These are phyloP conservation scores for Sporobolomyces roseus DNA, from an alignment of 768 basidiomycete species.

Conservation along the genomic window DNA sequence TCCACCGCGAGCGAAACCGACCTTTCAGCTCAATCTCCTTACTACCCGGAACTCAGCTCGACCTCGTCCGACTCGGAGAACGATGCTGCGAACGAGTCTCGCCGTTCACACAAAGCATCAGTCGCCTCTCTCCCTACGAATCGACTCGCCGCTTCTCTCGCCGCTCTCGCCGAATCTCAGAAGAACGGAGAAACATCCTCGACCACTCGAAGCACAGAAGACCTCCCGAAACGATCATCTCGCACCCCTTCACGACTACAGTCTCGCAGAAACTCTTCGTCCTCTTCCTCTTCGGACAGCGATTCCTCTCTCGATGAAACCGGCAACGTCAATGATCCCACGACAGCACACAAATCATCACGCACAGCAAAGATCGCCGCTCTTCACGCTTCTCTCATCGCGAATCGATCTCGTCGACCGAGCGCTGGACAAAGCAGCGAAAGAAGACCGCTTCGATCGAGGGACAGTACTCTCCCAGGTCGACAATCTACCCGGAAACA, in stretches of 20 bases:
- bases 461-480: slow-evolving; percentile 10
- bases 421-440: slow-evolving; percentile 17
- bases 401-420: slow-evolving; percentile 26
- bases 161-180: slow-evolving; percentile 14
- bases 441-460: not conserved
- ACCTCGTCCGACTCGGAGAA: slow-evolving; percentile 36
- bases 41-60: slow-evolving; percentile 20
- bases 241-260: not conserved
- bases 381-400: slow-evolving; percentile 23
- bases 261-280: slow-evolving; percentile 16
- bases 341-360: not conserved
- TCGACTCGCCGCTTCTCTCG: slow-evolving; percentile 29
- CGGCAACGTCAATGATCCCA: not conserved
- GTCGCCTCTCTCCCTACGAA: slow-evolving; percentile 11
- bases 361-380: slow-evolving; percentile 29
- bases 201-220: not conserved
- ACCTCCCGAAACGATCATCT: not conserved
- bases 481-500: slow-evolving; percentile 5
- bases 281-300: slow-evolving; percentile 11
- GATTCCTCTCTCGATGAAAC: slow-evolving; percentile 24
- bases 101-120: not conserved
- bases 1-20: slow-evolving; percentile 30
- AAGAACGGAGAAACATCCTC: not conserved
- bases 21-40: not conserved
- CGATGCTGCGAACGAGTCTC: not conserved